Percentiles rank a stretch among this genome's conserved stretches.
Conservation (phyloP, 2,329 filamentous ascomycete species). For the Scedosporium boydii region DNA sequence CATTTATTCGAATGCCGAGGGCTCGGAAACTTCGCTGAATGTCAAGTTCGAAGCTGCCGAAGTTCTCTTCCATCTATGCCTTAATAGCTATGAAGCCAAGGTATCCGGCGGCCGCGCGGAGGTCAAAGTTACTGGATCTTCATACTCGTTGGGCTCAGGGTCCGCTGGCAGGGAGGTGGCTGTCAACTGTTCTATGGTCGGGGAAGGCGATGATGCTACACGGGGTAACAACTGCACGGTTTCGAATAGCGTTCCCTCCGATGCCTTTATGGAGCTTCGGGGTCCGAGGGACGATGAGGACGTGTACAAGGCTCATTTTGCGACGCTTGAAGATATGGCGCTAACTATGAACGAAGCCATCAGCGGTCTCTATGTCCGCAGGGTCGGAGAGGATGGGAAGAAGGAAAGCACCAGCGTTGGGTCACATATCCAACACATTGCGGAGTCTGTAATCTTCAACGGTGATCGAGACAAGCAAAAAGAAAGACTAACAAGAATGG, state of each 20-base stretch:
- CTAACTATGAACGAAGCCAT: conserved; percentile 8
- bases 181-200: not conserved
- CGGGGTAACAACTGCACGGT: conserved; percentile 7
- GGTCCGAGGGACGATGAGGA: not conserved
- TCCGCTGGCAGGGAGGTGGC: not conserved
- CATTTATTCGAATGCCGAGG: conserved; percentile 16
- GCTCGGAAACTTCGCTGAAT: not conserved
- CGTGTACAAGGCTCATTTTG: conserved; percentile 3
- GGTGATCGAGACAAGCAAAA: conserved; percentile 7
- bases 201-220: not conserved
- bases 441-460: not conserved
- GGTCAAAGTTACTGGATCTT: not conserved
- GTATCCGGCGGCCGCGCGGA: not conserved
- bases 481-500: conserved; percentile 12
- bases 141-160: not conserved
- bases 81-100: conserved; percentile 14
- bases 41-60: conserved; percentile 16
- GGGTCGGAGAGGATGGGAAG: not conserved
- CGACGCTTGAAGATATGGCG: conserved; percentile 6
- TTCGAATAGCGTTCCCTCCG: not conserved
- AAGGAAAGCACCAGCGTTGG: not conserved
- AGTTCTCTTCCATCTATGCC: conserved; percentile 19
- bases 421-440: conserved; percentile 1
- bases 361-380: conserved; percentile 7
- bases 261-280: conserved; percentile 5